Evolutionary conservation across 768 basidiomycete genomes (phyloP).

Genomic region (Butyriboletus loyo): DNA sequence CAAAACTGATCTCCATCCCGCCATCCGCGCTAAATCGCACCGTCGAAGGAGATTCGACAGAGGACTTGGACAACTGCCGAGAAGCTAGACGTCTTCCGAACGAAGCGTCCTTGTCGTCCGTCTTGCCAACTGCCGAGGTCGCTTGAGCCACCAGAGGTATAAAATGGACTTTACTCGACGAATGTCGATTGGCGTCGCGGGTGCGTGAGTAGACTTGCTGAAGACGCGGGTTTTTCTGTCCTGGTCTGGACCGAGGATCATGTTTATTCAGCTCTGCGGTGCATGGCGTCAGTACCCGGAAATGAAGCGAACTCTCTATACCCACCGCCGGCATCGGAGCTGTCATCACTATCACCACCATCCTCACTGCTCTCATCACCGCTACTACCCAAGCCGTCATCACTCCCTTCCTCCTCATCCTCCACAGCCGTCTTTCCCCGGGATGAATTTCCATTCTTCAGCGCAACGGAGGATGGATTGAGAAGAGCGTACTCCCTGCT

Average conservation of each 20-base stretch:
- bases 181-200: slow-evolving; percentile 40
- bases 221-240: slow-evolving; percentile 45
- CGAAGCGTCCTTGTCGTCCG: slow-evolving; percentile 51
- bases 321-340: slow-evolving; percentile 58
- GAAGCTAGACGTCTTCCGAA: slow-evolving; percentile 66
- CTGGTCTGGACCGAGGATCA: slow-evolving; percentile 54
- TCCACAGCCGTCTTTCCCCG: slow-evolving; percentile 77
- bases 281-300: slow-evolving; percentile 11
- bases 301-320: slow-evolving; percentile 9
- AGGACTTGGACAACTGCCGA: slow-evolving; percentile 9
- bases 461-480: slow-evolving; percentile 80
- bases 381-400: slow-evolving; percentile 51
- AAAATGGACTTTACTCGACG: slow-evolving; percentile 53
- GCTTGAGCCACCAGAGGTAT: slow-evolving; percentile 59
- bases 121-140: slow-evolving; percentile 24
- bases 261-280: slow-evolving; percentile 48
- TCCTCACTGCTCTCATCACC: slow-evolving; percentile 46
- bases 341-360: slow-evolving; percentile 42
- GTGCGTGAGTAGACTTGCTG: slow-evolving; percentile 45
- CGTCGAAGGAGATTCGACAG: slow-evolving; percentile 14
- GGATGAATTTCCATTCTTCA: slow-evolving; percentile 38
- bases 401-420: slow-evolving; percentile 86
- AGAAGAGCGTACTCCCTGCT: slow-evolving; percentile 88
- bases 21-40: slow-evolving; percentile 45
- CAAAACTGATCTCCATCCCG: slow-evolving; percentile 82